phyloP scores from a whole-genome alignment of 2,329 filamentous ascomycete genomes.

The Aspergillus calidoustus region DNA sequence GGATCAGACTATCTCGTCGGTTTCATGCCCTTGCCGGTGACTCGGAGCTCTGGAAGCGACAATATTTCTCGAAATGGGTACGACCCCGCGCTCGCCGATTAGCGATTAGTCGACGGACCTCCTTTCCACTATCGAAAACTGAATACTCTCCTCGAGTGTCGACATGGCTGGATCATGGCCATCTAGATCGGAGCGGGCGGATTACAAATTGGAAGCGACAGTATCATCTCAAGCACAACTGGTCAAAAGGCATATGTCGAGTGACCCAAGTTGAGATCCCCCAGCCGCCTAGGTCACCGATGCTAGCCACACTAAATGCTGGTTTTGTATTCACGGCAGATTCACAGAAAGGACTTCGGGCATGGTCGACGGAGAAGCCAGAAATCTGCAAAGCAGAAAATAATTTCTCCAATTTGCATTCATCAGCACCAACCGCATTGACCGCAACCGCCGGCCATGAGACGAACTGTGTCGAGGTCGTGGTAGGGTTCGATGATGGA shows the following conservation, averaged over 20 bases:
- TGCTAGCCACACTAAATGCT: conserved; percentile 77
- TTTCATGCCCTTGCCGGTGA: conserved; percentile 76
- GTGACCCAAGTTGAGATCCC: conserved; percentile 75
- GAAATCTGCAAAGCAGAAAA: conserved; percentile 62
- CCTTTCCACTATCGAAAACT: conserved; percentile 42
- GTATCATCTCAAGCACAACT: conserved; percentile 89
- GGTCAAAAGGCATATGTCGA: conserved; percentile 79
- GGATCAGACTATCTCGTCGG: conserved; percentile 63
- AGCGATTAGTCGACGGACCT: conserved; percentile 63
- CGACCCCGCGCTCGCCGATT: conserved; percentile 77
- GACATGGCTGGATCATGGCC: conserved; percentile 66
- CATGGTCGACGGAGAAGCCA: conserved; percentile 72
- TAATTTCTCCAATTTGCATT: conserved; percentile 52
- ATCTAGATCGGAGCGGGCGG: conserved; percentile 55
- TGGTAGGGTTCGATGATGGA: conserved; percentile 73
- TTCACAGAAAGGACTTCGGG: conserved; percentile 69
- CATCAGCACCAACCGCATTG: conserved; percentile 64
- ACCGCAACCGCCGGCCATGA: conserved; percentile 50
- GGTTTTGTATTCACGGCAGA: conserved; percentile 81
- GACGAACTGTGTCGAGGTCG: conserved; percentile 60
- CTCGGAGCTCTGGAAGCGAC: conserved; percentile 85
- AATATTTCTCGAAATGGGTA: conserved; percentile 88
- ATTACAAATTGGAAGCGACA: conserved; percentile 81
- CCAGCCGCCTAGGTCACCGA: conserved; percentile 58
- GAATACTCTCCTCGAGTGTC: conserved; percentile 61